phyloP scores from a whole-genome alignment of 345 rosid genomes.

The Abelmoschus esculentus region DNA sequence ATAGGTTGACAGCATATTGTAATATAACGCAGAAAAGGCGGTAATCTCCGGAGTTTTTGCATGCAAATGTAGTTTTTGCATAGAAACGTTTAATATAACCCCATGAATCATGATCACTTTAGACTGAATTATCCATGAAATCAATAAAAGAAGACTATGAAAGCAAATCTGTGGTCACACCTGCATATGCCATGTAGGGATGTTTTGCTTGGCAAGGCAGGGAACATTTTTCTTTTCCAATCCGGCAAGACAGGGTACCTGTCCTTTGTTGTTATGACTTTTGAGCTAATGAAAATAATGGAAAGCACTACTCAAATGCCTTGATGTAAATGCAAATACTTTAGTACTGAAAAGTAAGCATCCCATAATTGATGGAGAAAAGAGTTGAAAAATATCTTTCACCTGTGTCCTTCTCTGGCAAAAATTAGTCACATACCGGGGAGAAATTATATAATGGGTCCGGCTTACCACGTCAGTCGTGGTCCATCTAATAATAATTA shows the following conservation, averaged over 20 bases:
- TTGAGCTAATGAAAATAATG: conserved; percentile 2
- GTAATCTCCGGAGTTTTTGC: conserved; percentile 23
- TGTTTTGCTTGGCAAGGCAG: not conserved
- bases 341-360: not conserved
- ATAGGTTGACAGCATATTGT: conserved; percentile 51
- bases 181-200: not conserved
- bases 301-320: not conserved
- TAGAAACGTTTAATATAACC: conserved; percentile 12
- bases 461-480: too few species aligned
- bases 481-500: too few species aligned
- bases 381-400: not conserved
- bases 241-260: not conserved
- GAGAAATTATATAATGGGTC: too few species aligned
- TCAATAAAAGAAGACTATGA: too few species aligned
- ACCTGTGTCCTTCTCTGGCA: conserved; percentile 2
- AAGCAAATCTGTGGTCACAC: too few species aligned
- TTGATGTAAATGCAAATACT: not conserved
- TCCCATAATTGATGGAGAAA: conserved; percentile 2
- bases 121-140: not conserved
- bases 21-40: conserved; percentile 23
- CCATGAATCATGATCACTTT: not conserved
- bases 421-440: not conserved
- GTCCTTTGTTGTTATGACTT: not conserved
- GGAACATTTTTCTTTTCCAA: conserved; percentile 6
- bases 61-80: conserved; percentile 24